These are phyloP conservation scores for Talaromyces funiculosus DNA, from an alignment of 2,329 filamentous ascomycete genomes.

Conservation along the genomic window DNA sequence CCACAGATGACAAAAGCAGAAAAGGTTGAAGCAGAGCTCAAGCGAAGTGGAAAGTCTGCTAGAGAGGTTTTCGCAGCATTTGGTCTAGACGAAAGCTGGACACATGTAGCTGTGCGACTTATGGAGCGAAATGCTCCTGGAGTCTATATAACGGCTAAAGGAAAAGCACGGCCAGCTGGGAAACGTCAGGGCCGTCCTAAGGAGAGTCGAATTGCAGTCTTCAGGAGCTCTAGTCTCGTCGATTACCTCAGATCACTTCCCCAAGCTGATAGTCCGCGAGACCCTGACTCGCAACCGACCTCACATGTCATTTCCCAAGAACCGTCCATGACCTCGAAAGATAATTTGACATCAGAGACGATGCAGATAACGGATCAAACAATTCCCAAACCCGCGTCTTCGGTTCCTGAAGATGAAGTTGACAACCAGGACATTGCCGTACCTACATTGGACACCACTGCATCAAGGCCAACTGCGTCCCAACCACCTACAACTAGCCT, in stretches of 20 bases:
- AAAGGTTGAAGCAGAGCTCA: slow-evolving; percentile 24
- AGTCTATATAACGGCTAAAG: slow-evolving; percentile 37
- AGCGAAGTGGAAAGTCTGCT: not conserved
- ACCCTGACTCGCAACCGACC: not conserved
- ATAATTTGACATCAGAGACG: not conserved
- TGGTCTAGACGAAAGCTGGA: slow-evolving; percentile 38
- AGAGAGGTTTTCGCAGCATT: slow-evolving; percentile 20
- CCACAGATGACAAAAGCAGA: slow-evolving; percentile 34
- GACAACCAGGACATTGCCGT: not conserved
- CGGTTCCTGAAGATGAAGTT: not conserved
- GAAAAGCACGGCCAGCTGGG: slow-evolving; percentile 34
- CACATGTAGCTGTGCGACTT: slow-evolving; percentile 34
- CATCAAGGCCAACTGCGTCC: not conserved
- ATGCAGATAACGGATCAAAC: not conserved
- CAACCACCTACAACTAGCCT: not conserved
- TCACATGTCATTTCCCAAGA: not conserved
- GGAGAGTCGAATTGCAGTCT: slow-evolving; percentile 35
- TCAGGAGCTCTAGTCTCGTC: slow-evolving; percentile 26
- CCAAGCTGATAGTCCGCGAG: not conserved
- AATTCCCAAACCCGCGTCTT: not conserved
- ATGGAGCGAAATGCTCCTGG: slow-evolving; percentile 35
- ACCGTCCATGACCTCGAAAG: not conserved
- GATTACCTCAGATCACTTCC: slow-evolving; percentile 6
- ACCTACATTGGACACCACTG: not conserved
- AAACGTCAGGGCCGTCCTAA: slow-evolving; percentile 34